Conservation (phyloP, 306 rosid genomes). For the Amphicarpaea edgeworthii region DNA sequence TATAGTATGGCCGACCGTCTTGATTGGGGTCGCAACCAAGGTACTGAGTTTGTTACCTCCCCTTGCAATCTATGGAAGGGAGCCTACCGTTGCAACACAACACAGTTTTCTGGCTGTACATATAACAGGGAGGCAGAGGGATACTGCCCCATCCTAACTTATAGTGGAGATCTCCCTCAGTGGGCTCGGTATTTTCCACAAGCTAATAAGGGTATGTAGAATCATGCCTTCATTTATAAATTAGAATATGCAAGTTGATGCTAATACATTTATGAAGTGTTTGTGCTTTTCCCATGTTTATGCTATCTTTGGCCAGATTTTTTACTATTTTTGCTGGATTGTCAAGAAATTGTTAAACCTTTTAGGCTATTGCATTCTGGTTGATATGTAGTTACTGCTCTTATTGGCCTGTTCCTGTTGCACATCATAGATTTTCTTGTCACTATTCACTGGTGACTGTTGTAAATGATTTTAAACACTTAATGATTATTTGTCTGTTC, state of each 20-base stretch:
- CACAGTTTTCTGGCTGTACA: slow-evolving; percentile 94
- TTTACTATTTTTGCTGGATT: slow-evolving; percentile 7
- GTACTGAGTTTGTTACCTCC: slow-evolving; percentile 84
- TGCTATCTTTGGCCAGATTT: not conserved
- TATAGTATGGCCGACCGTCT: slow-evolving; percentile 97
- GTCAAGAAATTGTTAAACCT: slow-evolving; percentile 31
- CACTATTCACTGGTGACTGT: not conserved
- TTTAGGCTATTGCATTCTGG: slow-evolving; percentile 38
- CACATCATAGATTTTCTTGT: not conserved
- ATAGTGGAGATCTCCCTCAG: slow-evolving; percentile 89
- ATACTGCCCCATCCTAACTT: slow-evolving; percentile 92
- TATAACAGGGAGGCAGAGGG: slow-evolving; percentile 99
- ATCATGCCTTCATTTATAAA: slow-evolving; percentile 32
- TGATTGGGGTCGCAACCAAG: slow-evolving; percentile 99
- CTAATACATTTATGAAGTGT: slow-evolving; percentile 4
- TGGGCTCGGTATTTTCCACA: slow-evolving; percentile 97
- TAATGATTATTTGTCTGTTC: slow-evolving; percentile 18
- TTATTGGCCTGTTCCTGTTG: slow-evolving; percentile 18
- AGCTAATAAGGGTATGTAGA: slow-evolving; percentile 79
- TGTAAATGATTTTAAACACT: slow-evolving; percentile 4
- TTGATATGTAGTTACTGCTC: slow-evolving; percentile 11
- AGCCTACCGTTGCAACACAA: slow-evolving; percentile 92
- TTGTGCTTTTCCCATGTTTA: slow-evolving; percentile 19
- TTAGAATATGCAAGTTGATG: not conserved
- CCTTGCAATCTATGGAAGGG: slow-evolving; percentile 98